These are phyloP conservation scores for Paraconiothyrium sp. DNA, from an alignment of 2,329 filamentous ascomycete genomes.

Conservation along the genomic window DNA sequence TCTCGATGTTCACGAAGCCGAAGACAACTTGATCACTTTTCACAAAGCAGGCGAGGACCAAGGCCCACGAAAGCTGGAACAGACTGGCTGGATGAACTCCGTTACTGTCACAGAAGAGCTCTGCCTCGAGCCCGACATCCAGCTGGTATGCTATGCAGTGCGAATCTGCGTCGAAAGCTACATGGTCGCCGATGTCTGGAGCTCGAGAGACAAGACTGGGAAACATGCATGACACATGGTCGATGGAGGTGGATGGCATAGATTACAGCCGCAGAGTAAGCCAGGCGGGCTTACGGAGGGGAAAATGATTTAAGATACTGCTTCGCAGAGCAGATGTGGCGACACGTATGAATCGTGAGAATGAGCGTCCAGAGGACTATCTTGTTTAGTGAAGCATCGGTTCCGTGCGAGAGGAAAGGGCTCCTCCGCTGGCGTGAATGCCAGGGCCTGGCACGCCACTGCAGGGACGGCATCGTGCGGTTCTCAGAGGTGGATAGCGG, in stretches of 20 bases:
- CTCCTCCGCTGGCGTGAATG: neutral
- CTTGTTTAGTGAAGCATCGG: too few species aligned
- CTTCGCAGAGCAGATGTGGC: neutral
- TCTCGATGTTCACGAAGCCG: neutral
- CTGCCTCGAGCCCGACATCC: slow-evolving; percentile 7
- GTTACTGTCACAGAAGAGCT: slow-evolving; percentile 10
- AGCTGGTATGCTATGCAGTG: neutral
- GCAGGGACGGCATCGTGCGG: neutral
- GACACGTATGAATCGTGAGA: neutral
- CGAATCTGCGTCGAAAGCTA: neutral
- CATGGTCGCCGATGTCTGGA: neutral
- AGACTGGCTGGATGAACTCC: neutral
- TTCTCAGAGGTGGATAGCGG: slow-evolving; percentile 3
- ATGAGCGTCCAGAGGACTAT: neutral
- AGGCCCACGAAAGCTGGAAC: slow-evolving; percentile 9
- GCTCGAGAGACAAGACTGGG: neutral
- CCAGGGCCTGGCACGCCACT: neutral
- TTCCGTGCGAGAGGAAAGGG: neutral
- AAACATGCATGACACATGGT: neutral
- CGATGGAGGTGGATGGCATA: neutral
- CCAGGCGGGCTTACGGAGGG: neutral
- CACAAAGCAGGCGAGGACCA: slow-evolving; percentile 7
- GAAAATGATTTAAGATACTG: neutral
- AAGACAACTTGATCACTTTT: neutral
- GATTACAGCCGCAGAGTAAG: neutral